Base-by-base conservation (phyloP, 192 early-diverging fungal genomes). In the Coemansia umbellata region DNA sequence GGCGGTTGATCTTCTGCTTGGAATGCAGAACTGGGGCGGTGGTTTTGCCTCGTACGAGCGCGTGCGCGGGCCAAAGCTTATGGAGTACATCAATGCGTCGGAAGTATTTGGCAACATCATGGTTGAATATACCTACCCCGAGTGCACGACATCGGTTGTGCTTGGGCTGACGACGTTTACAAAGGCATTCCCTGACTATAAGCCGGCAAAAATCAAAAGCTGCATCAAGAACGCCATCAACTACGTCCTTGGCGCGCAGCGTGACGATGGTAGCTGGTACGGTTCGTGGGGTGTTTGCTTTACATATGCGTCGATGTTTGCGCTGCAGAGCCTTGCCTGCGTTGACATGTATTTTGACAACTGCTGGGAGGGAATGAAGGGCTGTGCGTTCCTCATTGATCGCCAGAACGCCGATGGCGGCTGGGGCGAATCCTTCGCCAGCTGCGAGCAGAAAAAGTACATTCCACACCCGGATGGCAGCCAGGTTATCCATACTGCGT, bases 91-190 rank as follows among this genome's bases (percentile, higher is more conserved):
- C 52, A 99, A 99, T 64, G 91, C 96, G 11, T 91, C 96, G 17
- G 93, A 97, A 78, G 92, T 99, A 14, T 99, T 99, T 87, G 93
- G 91, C 48, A 89, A 89, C 53, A 93, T 95, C 53, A 97, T 97
- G 94, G 84, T 93, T 37, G 94, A 95, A 74, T 98, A 98, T 81
- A 78, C 78, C 40, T 99, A 99, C 74, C 90, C 92, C 13, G 96
- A 99, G 64, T 99, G 96, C 80, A 94, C 96, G 9, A 95, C 94
- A 8, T 87, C 94, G 22, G 91, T 88, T 7, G 69, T 99, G 8
- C 85, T 95, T 15, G 92, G 90, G 7, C 78, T 99, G 45, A 78
- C 82, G 9, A 79, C 81, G 1, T 99, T 96, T 73, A 49, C 69
- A 21, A 81, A 90, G 49, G 66, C 74, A 24, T 81, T 85, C 63